Conservation (phyloP, 2,329 filamentous ascomycete genomes). For the Penicillium sp. region DNA sequence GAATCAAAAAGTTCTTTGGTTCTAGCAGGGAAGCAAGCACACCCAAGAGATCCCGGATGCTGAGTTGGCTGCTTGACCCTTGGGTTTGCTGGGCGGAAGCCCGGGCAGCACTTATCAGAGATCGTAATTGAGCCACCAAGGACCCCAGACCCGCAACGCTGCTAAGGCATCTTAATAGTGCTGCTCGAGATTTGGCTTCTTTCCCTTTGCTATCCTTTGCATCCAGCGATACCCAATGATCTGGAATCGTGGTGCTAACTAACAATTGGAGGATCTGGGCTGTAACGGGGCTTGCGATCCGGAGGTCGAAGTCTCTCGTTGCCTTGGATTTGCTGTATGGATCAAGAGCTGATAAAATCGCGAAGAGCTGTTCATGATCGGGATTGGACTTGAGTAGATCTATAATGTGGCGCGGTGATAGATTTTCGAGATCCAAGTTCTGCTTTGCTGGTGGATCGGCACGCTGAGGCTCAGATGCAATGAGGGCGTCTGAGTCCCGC, state of each 20-base stretch:
- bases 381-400: conserved; percentile 42
- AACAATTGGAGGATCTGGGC: conserved; percentile 73
- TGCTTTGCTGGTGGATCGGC: conserved; percentile 13
- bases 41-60: conserved; percentile 37
- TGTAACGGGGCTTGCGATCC: conserved; percentile 61
- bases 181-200: conserved; percentile 30
- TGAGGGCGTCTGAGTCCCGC: conserved; percentile 17
- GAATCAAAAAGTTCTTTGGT: conserved; percentile 41
- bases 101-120: conserved; percentile 46
- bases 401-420: conserved; percentile 35
- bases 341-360: conserved; percentile 36
- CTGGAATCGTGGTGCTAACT: conserved; percentile 69
- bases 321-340: conserved; percentile 26
- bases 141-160: conserved; percentile 76
- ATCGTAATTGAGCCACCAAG: conserved; percentile 65
- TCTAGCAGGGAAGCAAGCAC: conserved; percentile 43
- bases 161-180: conserved; percentile 61
- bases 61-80: conserved; percentile 33
- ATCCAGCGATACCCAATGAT: conserved; percentile 70
- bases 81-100: conserved; percentile 28
- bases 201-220: conserved; percentile 18
- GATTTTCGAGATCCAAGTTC: conserved; percentile 17
- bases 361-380: conserved; percentile 30
- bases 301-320: conserved; percentile 52
- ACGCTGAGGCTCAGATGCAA: conserved; percentile 16